Percentiles rank a stretch among this genome's conserved stretches.
phyloP scores from a whole-genome alignment of 202 grass and related monocot species.

The Zoysia matrella region DNA sequence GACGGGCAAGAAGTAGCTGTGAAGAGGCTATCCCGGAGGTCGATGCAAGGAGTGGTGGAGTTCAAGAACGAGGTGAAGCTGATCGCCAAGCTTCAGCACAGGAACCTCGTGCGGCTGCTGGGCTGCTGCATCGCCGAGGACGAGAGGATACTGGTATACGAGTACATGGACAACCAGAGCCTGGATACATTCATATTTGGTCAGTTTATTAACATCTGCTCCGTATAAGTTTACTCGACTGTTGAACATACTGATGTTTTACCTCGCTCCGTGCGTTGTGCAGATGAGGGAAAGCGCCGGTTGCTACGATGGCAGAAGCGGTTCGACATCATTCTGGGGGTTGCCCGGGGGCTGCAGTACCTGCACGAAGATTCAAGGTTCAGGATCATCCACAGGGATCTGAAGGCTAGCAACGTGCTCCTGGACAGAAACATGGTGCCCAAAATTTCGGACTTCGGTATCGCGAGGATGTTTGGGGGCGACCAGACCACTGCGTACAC shows the following conservation, averaged over 20 bases:
- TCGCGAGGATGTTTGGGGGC: slow-evolving; percentile 50
- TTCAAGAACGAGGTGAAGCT: slow-evolving; percentile 79
- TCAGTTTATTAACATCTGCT: slow-evolving; percentile 12
- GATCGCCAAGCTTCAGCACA: slow-evolving; percentile 71
- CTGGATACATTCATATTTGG: slow-evolving; percentile 63
- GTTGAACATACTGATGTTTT: background rate
- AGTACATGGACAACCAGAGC: slow-evolving; percentile 74
- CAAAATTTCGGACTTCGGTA: slow-evolving; percentile 55
- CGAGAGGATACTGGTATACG: slow-evolving; percentile 66
- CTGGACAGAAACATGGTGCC: slow-evolving; percentile 54
- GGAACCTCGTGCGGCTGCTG: slow-evolving; percentile 61
- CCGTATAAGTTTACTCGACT: background rate
- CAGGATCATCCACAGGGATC: slow-evolving; percentile 57
- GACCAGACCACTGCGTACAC: slow-evolving; percentile 46
- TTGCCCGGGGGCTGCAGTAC: slow-evolving; percentile 50
- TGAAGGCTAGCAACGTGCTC: slow-evolving; percentile 59
- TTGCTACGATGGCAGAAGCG: slow-evolving; percentile 45
- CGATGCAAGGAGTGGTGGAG: slow-evolving; percentile 49
- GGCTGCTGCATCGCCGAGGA: slow-evolving; percentile 63
- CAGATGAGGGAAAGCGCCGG: slow-evolving; percentile 45
- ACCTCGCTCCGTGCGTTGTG: background rate
- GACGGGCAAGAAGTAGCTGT: slow-evolving; percentile 59
- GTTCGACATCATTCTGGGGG: slow-evolving; percentile 50
- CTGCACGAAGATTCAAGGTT: slow-evolving; percentile 60
- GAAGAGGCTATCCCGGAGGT: slow-evolving; percentile 59